Percentiles rank a stretch among this genome's conserved stretches.
phyloP scores from a whole-genome alignment of 2,329 filamentous ascomycete genomes.

The Didymella pinodella region DNA sequence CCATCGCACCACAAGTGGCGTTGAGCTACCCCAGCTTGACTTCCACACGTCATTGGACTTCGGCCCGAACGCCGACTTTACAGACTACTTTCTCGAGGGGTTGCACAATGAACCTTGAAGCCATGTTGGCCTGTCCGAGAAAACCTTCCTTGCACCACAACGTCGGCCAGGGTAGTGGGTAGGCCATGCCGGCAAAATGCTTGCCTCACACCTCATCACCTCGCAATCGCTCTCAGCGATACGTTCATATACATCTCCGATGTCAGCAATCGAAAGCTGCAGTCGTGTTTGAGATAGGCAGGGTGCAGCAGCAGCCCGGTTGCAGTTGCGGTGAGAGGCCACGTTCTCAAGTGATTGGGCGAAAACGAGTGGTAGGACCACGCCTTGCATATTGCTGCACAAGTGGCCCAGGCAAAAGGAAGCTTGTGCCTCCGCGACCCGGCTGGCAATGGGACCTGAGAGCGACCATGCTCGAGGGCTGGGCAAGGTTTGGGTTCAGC shows the following conservation, averaged over 20 bases:
- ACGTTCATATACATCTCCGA: constrained; percentile 5
- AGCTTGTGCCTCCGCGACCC: constrained; percentile 21
- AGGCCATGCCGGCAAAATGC: neutral
- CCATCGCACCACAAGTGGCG: constrained; percentile 15
- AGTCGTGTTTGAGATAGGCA: constrained; percentile 24
- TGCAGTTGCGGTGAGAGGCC: constrained; percentile 42
- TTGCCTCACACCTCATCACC: neutral
- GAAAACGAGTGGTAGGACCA: constrained; percentile 23
- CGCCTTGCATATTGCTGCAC: constrained; percentile 26
- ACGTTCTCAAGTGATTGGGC: constrained; percentile 51
- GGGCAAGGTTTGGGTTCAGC: constrained; percentile 25
- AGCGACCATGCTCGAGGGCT: constrained; percentile 16
- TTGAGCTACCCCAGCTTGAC: constrained; percentile 33
- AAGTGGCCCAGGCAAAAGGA: constrained; percentile 18
- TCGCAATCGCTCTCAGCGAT: constrained; percentile 5
- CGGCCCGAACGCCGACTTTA: constrained; percentile 34
- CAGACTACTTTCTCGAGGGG: constrained; percentile 39
- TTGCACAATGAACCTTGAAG: constrained; percentile 28
- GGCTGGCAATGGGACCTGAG: constrained; percentile 20
- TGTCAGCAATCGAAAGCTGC: constrained; percentile 20
- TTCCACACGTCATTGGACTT: constrained; percentile 36
- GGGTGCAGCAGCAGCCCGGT: constrained; percentile 24
- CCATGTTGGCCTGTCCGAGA: neutral
- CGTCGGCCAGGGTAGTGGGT: neutral
- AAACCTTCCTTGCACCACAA: neutral